Base-by-base conservation (phyloP, 345 rosid genomes). In the Moricandia arvensis region DNA sequence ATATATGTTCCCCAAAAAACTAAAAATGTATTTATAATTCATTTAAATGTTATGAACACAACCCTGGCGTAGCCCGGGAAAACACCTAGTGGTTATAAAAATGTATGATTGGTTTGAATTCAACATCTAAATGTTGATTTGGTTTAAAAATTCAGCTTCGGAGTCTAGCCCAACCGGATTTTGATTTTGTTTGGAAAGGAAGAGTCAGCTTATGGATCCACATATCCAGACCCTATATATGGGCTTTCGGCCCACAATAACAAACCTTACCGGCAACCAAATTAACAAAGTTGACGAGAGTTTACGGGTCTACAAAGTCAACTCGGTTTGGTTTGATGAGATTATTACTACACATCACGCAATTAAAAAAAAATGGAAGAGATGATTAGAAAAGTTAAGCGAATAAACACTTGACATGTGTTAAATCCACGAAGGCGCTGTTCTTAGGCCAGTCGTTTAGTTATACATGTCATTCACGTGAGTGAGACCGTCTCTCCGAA, bases 351-450 rank as follows among this genome's bases (percentile, higher is more conserved):
- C n/a, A n/a, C n/a, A n/a, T n/a, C n/a, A n/a, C n/a, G n/a, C n/a
- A n/a, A n/a, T n/a, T n/a, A n/a, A n/a, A n/a, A n/a, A 29, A 29
- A 29, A 29, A 21, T 2, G 2, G 24, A 21, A 21, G 24, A 21
- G 24, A 29, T 29, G n/a, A n/a, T 29, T 29, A 29, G 31, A 29
- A 29, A 29, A 29, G 3, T 29, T 29, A 29, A 29, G 31, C 81
- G 72, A 78, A 78, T 78, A 5, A 65, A 2, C 0, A 11, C 0
- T 0, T 29, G 76, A 59, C 80, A 77, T 35, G 49, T 72, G 77
- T 72, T 2, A 30, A 71, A 72, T 66, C 81, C 77, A 78, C 81
- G 81, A 66, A 78, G 64, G 77, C 69, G 51, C 60, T 31, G n/a
- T 41, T 11, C 27, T 49, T 31, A 57, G 61, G 68, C 64, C 61